Evolutionary conservation across 1,139 yeast genomes (phyloP), one percentile per base, ranked within the genome.

Genomic region (Debaryomycetaceae sp.): DNA sequence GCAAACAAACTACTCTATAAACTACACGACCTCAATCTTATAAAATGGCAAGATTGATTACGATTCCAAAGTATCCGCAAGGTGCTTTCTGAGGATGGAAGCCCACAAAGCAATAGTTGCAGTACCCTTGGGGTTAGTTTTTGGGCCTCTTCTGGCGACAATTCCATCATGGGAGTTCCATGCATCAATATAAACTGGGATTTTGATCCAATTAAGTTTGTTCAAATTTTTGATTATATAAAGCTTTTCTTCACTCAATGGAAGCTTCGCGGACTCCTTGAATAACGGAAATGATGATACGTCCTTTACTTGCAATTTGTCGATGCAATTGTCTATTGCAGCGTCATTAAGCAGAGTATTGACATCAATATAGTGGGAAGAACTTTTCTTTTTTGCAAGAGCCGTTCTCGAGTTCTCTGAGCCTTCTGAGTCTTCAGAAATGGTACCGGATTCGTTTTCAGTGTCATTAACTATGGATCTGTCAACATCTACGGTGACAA

Each of bases 121-220:
- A 1, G 79, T 65, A 0, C 84, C 84, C 46, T 73, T 72, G 0
- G 78, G 72, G 22, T 75, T 70, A n/a, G 75, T 67, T 31, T 59
- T 61, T 2, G 81, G 66, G 0, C 89, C 89, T 42, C 82, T 67
- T 45, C 94, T 67, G 8, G 87, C 84, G 17, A 83, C 81, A 33
- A 84, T 79, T 0, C 83, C 83, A 50, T 81, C 88, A 52, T 85
- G 94, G 0, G 92, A 79, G 56, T 84, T 84, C 59, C 83, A 68
- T 13, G 81, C 75, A 48, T 81, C 84, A 34, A 83, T 67, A 50
- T 77, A 80, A 1, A 80, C 79, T 0, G 89, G 83, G 13, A 83
- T 66, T 51, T 83, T 82, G 38, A 75, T 64, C 89, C 91, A 83
- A n/a, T 70, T 64, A 9, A 84, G 51, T 19, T 60, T 49, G 51